Evolutionary conservation across 148 eudicot species (phyloP).

Genomic region (Chenopodium album): DNA sequence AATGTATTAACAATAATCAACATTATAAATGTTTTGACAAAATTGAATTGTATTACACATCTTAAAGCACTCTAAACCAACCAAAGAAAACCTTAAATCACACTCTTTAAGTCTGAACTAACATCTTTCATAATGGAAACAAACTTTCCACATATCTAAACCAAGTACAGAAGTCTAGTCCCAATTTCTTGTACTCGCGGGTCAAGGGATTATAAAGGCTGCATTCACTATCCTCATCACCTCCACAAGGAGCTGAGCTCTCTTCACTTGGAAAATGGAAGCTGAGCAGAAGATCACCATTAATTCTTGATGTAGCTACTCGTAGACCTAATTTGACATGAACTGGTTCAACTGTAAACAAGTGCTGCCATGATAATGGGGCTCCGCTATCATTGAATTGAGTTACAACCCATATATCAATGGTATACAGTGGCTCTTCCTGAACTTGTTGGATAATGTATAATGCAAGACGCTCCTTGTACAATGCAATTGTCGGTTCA

Average conservation of each 20-base stretch:
- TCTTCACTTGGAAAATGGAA: background rate
- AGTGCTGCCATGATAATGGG: conserved; percentile 15
- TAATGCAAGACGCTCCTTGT: conserved; percentile 1
- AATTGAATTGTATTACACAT: too few species aligned
- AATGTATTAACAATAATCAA: too few species aligned
- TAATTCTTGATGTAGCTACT: background rate
- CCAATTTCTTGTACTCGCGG: background rate
- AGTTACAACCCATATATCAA: conserved; percentile 19
- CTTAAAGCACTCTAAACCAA: too few species aligned
- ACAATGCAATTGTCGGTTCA: background rate
- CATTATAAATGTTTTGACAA: too few species aligned
- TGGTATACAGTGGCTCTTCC: background rate
- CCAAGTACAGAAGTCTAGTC: background rate
- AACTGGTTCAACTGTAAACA: conserved; percentile 3
- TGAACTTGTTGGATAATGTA: background rate
- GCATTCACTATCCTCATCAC: background rate
- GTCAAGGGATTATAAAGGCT: conserved; percentile 7
- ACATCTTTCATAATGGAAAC: conserved; percentile 3
- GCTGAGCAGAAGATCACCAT: background rate
- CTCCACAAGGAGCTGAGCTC: too few species aligned
- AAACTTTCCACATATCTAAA: conserved; percentile 12
- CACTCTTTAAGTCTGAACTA: background rate
- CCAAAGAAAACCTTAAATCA: too few species aligned
- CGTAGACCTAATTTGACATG: background rate
- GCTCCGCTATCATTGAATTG: conserved; percentile 1